Evolutionary conservation across 352 stramenopile genomes (phyloP).

Genomic region (Globisporangium canariense): DNA sequence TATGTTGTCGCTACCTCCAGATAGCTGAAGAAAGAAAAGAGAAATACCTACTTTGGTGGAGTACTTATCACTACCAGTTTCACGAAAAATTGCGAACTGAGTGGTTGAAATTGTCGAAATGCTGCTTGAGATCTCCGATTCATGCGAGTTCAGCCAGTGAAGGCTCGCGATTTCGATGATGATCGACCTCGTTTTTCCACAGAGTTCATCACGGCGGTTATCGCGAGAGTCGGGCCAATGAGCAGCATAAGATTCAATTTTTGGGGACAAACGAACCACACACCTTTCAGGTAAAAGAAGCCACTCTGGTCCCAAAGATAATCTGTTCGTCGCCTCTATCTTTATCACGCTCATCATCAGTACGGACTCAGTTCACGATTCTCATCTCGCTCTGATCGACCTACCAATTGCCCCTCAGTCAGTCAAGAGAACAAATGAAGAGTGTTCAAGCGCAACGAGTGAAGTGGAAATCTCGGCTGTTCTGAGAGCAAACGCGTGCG

Average conservation of each 20-base stretch:
- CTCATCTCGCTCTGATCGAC: neutral
- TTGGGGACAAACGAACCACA: too few relatives aligned
- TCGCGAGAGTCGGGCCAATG: too few relatives aligned
- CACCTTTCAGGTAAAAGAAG: too few relatives aligned
- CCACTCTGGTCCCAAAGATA: neutral
- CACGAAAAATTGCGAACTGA: neutral
- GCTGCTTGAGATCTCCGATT: neutral
- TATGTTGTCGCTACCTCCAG: slow-evolving; percentile 15
- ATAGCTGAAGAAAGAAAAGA: slow-evolving; percentile 2
- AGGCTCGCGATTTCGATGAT: too few relatives aligned
- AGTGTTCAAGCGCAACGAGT: neutral
- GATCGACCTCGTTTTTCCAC: too few relatives aligned
- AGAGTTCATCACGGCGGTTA: too few relatives aligned
- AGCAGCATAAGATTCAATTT: too few relatives aligned
- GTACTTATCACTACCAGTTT: neutral
- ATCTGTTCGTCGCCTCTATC: neutral
- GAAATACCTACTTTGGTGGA: neutral
- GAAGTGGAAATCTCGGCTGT: neutral
- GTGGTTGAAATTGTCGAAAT: neutral
- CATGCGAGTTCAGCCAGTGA: too few relatives aligned
- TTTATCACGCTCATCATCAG: neutral
- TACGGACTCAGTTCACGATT: neutral
- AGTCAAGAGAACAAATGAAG: neutral
- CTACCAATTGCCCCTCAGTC: neutral
- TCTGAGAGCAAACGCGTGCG: neutral